phyloP scores from a whole-genome alignment of 2,329 filamentous ascomycete genomes.

The Microascus cirrosus region DNA sequence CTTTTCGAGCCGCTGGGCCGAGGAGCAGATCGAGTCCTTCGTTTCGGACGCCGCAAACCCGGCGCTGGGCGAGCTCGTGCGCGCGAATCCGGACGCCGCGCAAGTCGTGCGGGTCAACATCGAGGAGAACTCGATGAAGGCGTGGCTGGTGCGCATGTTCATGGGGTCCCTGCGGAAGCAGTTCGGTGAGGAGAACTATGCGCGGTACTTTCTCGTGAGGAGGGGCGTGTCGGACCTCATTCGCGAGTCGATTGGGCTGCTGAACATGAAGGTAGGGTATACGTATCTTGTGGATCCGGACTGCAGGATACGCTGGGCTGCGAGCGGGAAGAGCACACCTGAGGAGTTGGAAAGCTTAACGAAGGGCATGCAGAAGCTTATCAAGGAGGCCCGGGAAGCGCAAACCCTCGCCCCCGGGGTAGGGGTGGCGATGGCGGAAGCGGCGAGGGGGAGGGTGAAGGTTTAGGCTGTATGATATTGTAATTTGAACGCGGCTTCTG shows the following conservation, averaged over 20 bases:
- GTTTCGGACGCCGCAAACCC: slow-evolving; percentile 55
- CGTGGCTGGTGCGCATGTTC: slow-evolving; percentile 46
- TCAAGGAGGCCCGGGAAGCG: slow-evolving; percentile 42
- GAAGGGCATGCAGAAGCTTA: slow-evolving; percentile 50
- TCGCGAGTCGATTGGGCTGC: slow-evolving; percentile 52
- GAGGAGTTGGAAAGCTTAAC: slow-evolving; percentile 58
- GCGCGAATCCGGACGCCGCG: slow-evolving; percentile 37
- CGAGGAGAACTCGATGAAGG: slow-evolving; percentile 67
- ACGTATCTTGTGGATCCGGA: slow-evolving; percentile 81
- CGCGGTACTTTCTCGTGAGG: slow-evolving; percentile 49
- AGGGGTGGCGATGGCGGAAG: slow-evolving; percentile 10
- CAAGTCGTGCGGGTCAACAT: slow-evolving; percentile 83
- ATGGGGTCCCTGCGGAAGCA: slow-evolving; percentile 37
- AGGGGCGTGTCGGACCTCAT: slow-evolving; percentile 49
- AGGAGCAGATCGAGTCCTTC: slow-evolving; percentile 68
- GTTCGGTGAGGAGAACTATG: slow-evolving; percentile 41
- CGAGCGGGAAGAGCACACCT: slow-evolving; percentile 57
- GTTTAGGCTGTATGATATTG: not conserved
- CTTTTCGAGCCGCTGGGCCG: slow-evolving; percentile 78
- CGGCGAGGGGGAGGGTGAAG: slow-evolving; percentile 5
- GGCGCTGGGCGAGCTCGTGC: slow-evolving; percentile 52
- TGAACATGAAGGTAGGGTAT: slow-evolving; percentile 90
- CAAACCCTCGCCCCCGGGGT: slow-evolving; percentile 3
- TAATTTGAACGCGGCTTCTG: not conserved
- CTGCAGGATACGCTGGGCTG: slow-evolving; percentile 90